Percentiles rank a stretch among this genome's conserved stretches.
Evolutionary conservation across 768 basidiomycete species (phyloP).

Genomic region (Rhizopogon vulgaris): DNA sequence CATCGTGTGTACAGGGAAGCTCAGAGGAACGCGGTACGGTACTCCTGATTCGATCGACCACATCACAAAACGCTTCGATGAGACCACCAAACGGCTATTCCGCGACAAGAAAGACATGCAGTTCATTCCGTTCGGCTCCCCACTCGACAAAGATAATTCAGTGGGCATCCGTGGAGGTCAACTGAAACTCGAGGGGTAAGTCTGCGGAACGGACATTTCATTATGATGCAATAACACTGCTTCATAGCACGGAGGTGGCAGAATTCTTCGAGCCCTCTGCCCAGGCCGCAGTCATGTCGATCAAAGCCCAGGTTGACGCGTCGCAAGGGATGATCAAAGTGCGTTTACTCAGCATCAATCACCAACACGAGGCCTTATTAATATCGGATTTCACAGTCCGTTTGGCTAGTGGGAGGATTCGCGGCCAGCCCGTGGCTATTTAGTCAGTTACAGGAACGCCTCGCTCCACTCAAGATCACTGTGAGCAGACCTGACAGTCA

Average conservation of each 20-base stretch:
- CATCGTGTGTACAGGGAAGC: slow-evolving; percentile 46
- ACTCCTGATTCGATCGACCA: slow-evolving; percentile 67
- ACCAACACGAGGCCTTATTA: not conserved
- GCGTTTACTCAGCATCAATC: not conserved
- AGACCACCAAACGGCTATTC: slow-evolving; percentile 77
- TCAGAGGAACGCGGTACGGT: slow-evolving; percentile 68
- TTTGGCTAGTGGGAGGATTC: slow-evolving; percentile 80
- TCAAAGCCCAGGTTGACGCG: slow-evolving; percentile 64
- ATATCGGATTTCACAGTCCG: slow-evolving; percentile 41
- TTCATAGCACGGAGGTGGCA: slow-evolving; percentile 44
- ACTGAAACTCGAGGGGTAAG: slow-evolving; percentile 64
- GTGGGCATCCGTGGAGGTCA: slow-evolving; percentile 71
- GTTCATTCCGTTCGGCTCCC: slow-evolving; percentile 73
- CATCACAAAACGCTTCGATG: slow-evolving; percentile 75
- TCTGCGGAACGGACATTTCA: slow-evolving; percentile 11
- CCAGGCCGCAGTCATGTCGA: slow-evolving; percentile 63
- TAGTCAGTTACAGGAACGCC: slow-evolving; percentile 64
- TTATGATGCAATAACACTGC: slow-evolving; percentile 9
- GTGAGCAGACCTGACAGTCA: slow-evolving; percentile 77
- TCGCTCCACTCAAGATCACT: slow-evolving; percentile 46
- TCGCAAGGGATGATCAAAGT: slow-evolving; percentile 66
- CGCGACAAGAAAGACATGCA: slow-evolving; percentile 61
- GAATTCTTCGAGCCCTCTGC: slow-evolving; percentile 77
- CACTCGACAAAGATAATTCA: slow-evolving; percentile 64
- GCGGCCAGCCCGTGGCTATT: slow-evolving; percentile 82